Base-by-base conservation (phyloP, 306 rosid genomes). In the Vigna radiata region DNA sequence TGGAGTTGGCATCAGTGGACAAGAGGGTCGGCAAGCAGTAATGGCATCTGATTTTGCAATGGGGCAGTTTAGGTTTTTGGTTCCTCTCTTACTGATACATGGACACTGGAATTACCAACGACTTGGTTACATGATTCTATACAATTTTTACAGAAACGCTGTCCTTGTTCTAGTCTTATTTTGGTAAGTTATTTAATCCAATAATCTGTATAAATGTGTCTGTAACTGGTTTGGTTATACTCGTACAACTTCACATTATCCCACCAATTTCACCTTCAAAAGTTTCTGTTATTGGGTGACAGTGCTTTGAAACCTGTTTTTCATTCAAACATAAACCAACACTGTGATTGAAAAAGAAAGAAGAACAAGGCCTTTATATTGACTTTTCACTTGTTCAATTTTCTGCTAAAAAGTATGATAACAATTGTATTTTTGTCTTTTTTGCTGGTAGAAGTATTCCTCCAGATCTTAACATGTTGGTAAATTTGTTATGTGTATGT, bases 101-200 rank as follows among this genome's bases (percentile, higher is more conserved):
- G 99, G 99, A 14, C 99, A 95, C 84, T 95, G 97, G 97, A 95
- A 92, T 88, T 95, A 92, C 81, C 99, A 96, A 88, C 82, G 99
- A 49, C 87, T 96, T 81, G 97, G 93, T 68, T 96, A 92, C 87
- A 96, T 96, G 99, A 89, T 96, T 47, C 77, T 92, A 25, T 96
- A 95, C 91, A 95, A 95, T 36, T 91, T 95, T 70, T 95, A 95
- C 83, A 88, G 97, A 87, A 96, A 92, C 75, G 99, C 99, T 29
- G 88, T 92, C 72, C 87, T 96, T 79, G 98, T 96, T 77, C 89
- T 96, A 79, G 85, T 92, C 81, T 69, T 96, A 48, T 96, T 96
- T 85, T 96, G 99, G 99, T 96, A 87, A 89, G 98, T 86, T 48
- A 41, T 29, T 3, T 13, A 53, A 65, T 80, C 77, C 43, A 8